Conservation (phyloP, 495 filamentous ascomycete species). For the Hypoxylon rickii region DNA sequence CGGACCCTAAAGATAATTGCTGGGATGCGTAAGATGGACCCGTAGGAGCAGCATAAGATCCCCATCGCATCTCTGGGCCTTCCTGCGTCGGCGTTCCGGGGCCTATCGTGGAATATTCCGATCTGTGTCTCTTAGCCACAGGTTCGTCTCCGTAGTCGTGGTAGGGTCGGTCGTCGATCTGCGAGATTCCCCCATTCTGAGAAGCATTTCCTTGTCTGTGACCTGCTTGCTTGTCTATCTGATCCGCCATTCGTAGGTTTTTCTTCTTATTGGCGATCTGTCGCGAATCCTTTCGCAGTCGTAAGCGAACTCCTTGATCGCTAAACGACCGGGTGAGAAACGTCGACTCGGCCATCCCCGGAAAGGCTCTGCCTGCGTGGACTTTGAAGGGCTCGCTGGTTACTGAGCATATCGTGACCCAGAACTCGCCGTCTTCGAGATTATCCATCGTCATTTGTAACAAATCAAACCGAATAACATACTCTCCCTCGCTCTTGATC, state of each 20-base stretch:
- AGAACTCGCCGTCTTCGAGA: slow-evolving; percentile 49
- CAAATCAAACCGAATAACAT: slow-evolving; percentile 80
- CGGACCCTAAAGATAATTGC: slow-evolving; percentile 33
- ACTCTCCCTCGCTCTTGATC: slow-evolving; percentile 77
- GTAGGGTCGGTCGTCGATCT: slow-evolving; percentile 36
- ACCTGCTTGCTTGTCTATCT: slow-evolving; percentile 32
- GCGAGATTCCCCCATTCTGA: slow-evolving; percentile 32
- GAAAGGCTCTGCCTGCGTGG: slow-evolving; percentile 76
- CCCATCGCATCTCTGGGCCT: slow-evolving; percentile 38
- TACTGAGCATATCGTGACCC: slow-evolving; percentile 65
- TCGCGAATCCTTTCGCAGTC: slow-evolving; percentile 79
- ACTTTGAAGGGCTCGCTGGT: slow-evolving; percentile 79
- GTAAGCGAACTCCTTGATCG: slow-evolving; percentile 89
- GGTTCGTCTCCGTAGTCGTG: slow-evolving; percentile 38
- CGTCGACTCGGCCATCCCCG: slow-evolving; percentile 88
- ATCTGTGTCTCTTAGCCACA: slow-evolving; percentile 35
- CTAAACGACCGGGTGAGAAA: slow-evolving; percentile 90
- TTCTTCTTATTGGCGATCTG: slow-evolving; percentile 51
- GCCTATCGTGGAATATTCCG: slow-evolving; percentile 33
- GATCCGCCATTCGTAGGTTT: slow-evolving; percentile 35
- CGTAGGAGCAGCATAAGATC: slow-evolving; percentile 25
- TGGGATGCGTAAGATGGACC: slow-evolving; percentile 26
- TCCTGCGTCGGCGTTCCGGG: slow-evolving; percentile 32
- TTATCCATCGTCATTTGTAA: slow-evolving; percentile 69
- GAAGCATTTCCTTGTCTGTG: slow-evolving; percentile 26